Base-by-base conservation (phyloP, 176 grass and related monocot genomes). In the Triticum timopheevii region DNA sequence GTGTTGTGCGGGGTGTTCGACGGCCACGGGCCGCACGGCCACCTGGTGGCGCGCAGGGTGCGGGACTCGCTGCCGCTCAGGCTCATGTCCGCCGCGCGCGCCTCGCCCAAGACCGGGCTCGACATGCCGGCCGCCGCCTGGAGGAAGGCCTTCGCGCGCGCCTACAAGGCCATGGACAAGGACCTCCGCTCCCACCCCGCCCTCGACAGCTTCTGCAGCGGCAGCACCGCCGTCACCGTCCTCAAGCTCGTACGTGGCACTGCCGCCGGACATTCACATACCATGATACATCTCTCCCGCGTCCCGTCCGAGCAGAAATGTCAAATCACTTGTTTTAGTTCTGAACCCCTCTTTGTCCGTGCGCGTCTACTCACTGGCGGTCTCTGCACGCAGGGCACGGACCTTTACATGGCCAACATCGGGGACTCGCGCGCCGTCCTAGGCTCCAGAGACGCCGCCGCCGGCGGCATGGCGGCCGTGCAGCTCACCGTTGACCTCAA, bases 401-500 rank as follows among this genome's bases (percentile, higher is more conserved):
- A 93, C 84, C 92, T 99, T 81, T 96, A 87, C 69, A 89, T 99
- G 90, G 94, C 92, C 56, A 93, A 99, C 84, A 93, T 99, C 67
- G 97, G 97, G 35, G 97, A 99, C 78, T 99, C 97, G 2, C 92
- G 97, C 39, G 97, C 97, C 35, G 94, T 99, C 36, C 87, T 99
- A n/a, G 94, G 97, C 39, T 93, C 90, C 61, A 92, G 84, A 69
- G 80, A 94, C 36, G 78, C 77, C 66, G 69, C 9, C 62, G 86
- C 25, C 52, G 85, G 80, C 74, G 85, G 87, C 70, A 91, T 91
- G 87, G 19, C 85, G 6, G 86, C 97, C 47, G 68, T 99, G 81
- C 94, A 99, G 77, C 88, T 99, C 74, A 99, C 97, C 15, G 89
- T 96, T 24, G 97, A 99, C 90, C 97, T 99, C 54, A 99, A 99